Base-by-base conservation (phyloP, 768 basidiomycete species). In the Cantharellus anzutake region DNA sequence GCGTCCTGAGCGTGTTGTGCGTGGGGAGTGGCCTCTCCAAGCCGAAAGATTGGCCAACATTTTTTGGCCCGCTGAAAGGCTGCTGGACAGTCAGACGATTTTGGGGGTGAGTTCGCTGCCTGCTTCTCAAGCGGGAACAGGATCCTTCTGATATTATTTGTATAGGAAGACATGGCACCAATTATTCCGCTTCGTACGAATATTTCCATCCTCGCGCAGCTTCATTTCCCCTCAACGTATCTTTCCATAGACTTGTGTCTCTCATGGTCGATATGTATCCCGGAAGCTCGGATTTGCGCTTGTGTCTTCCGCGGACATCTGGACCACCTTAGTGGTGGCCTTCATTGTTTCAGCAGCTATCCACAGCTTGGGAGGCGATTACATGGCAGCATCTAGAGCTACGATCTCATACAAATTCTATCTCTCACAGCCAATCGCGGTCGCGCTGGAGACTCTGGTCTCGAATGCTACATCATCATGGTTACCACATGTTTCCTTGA, bases 51-150 rank as follows among this genome's bases (percentile, higher is more conserved):
- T 48, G 44, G 44, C 44, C 44, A 11, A 48, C 11, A 11, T 11
- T 48, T 11, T 11, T 48, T 11, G 44, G 44, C 44, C 20, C 20
- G 44, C 11, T 48, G 44, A 11, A 11, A 11, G 44, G 20, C 20
- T 29, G 20, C 20, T 29, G 20, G 20, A 29, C 20, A 29, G 20
- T 29, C 20, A 29, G 78, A 83, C 4, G 93, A 93, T 59, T 80
- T 96, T 56, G 72, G 7, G 35, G 52, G 52, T 55, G 7, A 11
- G 52, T 55, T 55, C 35, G 11, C 35, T 55, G 11, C 1, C 52
- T 37, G 7, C 35, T 11, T 55, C 52, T 14, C 20, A 29, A 29
- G 20, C 20, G 20, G 20, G 20, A 29, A 29, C 20, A 48, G 29
- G 29, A 11, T 48, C 44, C 44, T 48, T 11, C 11, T 48, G 11